A percentile compares a stretch with the other conserved stretches of the same genome.
Conservation (phyloP, 2,329 filamentous ascomycete species). For the Botrytis deweyae region DNA sequence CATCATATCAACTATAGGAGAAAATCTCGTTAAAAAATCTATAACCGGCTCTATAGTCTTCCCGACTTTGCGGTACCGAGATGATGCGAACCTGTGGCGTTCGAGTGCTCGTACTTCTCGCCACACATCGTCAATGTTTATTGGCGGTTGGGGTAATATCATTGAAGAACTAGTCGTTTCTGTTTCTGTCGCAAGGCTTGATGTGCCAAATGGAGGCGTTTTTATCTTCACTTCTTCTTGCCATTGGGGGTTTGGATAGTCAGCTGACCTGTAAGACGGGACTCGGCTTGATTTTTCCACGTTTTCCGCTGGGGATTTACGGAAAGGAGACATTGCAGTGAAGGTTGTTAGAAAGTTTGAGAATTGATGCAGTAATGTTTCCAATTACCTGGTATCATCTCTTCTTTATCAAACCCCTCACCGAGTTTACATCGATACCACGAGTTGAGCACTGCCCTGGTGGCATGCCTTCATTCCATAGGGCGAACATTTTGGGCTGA, state of each 20-base stretch:
- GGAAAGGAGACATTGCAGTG: not conserved
- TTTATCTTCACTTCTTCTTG: conserved; percentile 4
- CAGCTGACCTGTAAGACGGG: conserved; percentile 17
- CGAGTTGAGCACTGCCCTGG: not conserved
- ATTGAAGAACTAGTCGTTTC: not conserved
- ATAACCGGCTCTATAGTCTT: conserved; percentile 18
- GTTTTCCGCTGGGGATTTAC: not conserved
- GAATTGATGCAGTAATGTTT: not conserved
- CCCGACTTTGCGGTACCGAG: conserved; percentile 16
- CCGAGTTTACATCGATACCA: not conserved
- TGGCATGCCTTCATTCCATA: not conserved
- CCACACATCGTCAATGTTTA: conserved; percentile 20
- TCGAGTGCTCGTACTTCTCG: conserved; percentile 20
- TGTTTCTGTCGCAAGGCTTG: not conserved
- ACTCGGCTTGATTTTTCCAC: not conserved
- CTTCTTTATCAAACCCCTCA: conserved; percentile 9
- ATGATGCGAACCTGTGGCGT: conserved; percentile 16
- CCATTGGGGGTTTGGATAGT: not conserved
- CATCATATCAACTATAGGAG: conserved; percentile 20
- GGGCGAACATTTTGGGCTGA: not conserved
- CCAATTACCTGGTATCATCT: not conserved
- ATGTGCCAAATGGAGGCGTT: not conserved
- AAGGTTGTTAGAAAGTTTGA: not conserved
- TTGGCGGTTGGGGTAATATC: not conserved
- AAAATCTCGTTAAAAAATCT: conserved; percentile 17